Evolutionary conservation across 192 early-diverging fungal species (phyloP).

Genomic region (Obelidium mucronatum): DNA sequence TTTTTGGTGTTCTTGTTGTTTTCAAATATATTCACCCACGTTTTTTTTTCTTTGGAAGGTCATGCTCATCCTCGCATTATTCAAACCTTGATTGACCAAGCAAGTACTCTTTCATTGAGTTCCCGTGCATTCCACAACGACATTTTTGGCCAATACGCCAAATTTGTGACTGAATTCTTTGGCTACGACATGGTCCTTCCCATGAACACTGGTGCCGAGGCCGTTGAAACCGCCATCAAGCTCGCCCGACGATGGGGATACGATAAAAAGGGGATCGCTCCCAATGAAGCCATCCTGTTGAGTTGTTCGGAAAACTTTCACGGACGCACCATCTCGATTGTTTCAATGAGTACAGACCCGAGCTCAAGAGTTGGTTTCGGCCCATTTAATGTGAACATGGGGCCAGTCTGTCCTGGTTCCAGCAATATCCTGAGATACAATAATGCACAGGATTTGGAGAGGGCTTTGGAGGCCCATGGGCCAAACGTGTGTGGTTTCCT

Average conservation of each 20-base stretch:
- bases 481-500: conserved; percentile 90
- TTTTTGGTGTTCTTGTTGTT: neutral
- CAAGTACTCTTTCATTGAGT: conserved; percentile 80
- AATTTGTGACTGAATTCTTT: conserved; percentile 93
- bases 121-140: conserved; percentile 99
- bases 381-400: conserved; percentile 91
- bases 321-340: conserved; percentile 90
- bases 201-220: conserved; percentile 99
- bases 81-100: conserved; percentile 88
- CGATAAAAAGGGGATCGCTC: conserved; percentile 84
- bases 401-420: conserved; percentile 78
- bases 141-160: conserved; percentile 87
- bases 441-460: conserved; percentile 86
- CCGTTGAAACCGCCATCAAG: conserved; percentile 98
- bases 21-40: neutral
- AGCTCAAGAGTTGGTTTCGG: conserved; percentile 86
- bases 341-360: conserved; percentile 95
- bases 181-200: conserved; percentile 98
- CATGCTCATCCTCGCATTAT: conserved; percentile 98
- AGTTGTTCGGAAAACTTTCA: conserved; percentile 94
- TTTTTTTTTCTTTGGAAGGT: conserved; percentile 46
- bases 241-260: conserved; percentile 98
- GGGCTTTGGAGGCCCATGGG: conserved; percentile 82
- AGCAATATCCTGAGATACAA: conserved; percentile 81
- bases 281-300: conserved; percentile 82